These are phyloP conservation scores for Oryza officinalis DNA, from an alignment of 176 grass and related monocot genomes.

Conservation along the genomic window DNA sequence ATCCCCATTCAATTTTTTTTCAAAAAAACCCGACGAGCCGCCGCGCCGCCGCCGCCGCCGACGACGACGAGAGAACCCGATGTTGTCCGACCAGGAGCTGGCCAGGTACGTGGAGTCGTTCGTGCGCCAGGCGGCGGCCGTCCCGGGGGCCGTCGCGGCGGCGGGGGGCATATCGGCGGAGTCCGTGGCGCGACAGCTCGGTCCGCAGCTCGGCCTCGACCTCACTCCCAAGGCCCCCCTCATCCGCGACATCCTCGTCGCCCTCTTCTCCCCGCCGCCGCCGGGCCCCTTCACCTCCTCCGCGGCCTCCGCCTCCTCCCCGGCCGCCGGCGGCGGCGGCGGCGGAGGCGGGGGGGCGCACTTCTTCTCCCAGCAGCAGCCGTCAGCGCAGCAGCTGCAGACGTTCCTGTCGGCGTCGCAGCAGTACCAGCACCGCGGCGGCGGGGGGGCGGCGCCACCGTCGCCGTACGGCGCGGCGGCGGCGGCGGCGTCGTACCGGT, in stretches of 20 bases:
- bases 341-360: background rate
- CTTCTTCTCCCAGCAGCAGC: slow-evolving; percentile 38
- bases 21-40: slow-evolving; percentile 42
- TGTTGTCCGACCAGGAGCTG: slow-evolving; percentile 92
- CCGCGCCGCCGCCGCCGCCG: background rate
- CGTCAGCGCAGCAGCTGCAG: slow-evolving; percentile 8
- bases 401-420: slow-evolving; percentile 41
- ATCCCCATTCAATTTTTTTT: slow-evolving; percentile 51
- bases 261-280: slow-evolving; percentile 51
- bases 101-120: slow-evolving; percentile 73
- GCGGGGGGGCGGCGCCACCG: background rate
- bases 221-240: slow-evolving; percentile 77
- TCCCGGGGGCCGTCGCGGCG: background rate
- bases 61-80: slow-evolving; percentile 1
- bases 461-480: slow-evolving; percentile 29
- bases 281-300: background rate
- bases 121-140: slow-evolving; percentile 55
- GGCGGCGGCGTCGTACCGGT: slow-evolving; percentile 21
- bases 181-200: slow-evolving; percentile 62
- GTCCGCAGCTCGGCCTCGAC: slow-evolving; percentile 74
- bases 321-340: background rate
- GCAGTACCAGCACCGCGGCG: slow-evolving; percentile 50
- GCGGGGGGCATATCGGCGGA: slow-evolving; percentile 45
- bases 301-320: slow-evolving; percentile 20
- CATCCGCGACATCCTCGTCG: slow-evolving; percentile 76